These are phyloP conservation scores for Arthrobotrys sphaeroides DNA, from an alignment of 2,329 filamentous ascomycete species.

Conservation along the genomic window DNA sequence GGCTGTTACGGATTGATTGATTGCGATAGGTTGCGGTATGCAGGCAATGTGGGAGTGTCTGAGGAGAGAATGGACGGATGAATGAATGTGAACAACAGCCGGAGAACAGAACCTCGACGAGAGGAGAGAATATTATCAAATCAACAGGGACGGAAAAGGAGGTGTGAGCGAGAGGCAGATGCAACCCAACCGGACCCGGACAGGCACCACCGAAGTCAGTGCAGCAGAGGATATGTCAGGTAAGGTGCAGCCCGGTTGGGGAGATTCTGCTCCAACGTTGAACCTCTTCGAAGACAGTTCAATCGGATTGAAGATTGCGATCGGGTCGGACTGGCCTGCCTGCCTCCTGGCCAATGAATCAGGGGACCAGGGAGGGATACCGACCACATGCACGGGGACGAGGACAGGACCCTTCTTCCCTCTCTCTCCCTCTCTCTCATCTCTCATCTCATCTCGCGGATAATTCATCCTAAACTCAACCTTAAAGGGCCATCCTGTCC, in stretches of 20 bases:
- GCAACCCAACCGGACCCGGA: conserved; percentile 1
- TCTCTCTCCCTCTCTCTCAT: background rate
- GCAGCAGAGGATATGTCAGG: too few species aligned
- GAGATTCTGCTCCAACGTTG: too few species aligned
- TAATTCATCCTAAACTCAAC: too few species aligned
- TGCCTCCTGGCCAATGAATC: conserved; percentile 23
- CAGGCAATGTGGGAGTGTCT: too few species aligned
- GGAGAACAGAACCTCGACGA: background rate
- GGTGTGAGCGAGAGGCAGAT: conserved; percentile 15
- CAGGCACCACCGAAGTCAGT: too few species aligned
- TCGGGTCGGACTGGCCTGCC: background rate
- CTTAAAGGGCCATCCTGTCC: too few species aligned
- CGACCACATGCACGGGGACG: background rate
- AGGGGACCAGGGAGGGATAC: conserved; percentile 23
- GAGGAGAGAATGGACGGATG: background rate
- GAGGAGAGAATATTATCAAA: background rate
- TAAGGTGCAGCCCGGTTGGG: too few species aligned
- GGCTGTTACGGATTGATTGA: conserved; percentile 4
- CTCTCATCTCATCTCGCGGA: background rate
- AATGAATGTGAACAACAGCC: background rate
- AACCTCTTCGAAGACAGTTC: too few species aligned
- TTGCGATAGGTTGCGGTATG: too few species aligned
- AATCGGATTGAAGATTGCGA: background rate
- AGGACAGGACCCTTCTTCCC: conserved; percentile 2
- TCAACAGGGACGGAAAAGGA: conserved; percentile 8